Evolutionary conservation across 306 rosid genomes (phyloP).

Genomic region (Cicer arietinum): DNA sequence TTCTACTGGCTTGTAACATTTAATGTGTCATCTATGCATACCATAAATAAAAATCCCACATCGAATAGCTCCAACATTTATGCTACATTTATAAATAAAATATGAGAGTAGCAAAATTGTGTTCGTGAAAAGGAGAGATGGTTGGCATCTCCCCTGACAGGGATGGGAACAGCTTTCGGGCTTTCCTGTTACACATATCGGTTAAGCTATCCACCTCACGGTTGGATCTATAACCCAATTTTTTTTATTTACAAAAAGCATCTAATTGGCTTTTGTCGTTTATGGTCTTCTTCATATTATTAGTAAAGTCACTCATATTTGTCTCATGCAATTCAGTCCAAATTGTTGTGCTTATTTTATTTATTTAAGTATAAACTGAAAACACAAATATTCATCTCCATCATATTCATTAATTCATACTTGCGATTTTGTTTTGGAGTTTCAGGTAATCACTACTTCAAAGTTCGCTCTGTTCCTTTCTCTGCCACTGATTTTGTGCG

Average conservation of each 20-base stretch:
- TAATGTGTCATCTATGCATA: too few relatives aligned
- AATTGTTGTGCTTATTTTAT: neutral
- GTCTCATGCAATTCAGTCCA: neutral
- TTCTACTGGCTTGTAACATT: too few relatives aligned
- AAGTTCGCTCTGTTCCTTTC: slow-evolving; percentile 2
- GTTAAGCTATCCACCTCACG: slow-evolving; percentile 8
- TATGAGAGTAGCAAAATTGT: fast-evolving
- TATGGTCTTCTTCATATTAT: neutral
- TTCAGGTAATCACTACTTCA: slow-evolving; percentile 1
- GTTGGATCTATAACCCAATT: slow-evolving; percentile 10
- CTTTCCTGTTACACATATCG: slow-evolving; percentile 29
- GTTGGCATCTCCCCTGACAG: slow-evolving; percentile 27
- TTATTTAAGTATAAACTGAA: neutral
- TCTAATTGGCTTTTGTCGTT: neutral
- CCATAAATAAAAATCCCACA: too few relatives aligned
- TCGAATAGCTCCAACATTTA: too few relatives aligned
- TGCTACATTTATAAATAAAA: too few relatives aligned
- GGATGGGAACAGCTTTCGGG: slow-evolving; percentile 22
- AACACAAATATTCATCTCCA: neutral
- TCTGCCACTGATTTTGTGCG: slow-evolving; percentile 9
- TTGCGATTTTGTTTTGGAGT: neutral
- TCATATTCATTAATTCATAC: neutral
- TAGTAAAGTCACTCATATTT: neutral
- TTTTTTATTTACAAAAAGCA: neutral
- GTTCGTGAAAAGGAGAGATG: slow-evolving; percentile 19